Conservation (phyloP, 208 protist genomes). For the Leishmania guyanensis region DNA sequence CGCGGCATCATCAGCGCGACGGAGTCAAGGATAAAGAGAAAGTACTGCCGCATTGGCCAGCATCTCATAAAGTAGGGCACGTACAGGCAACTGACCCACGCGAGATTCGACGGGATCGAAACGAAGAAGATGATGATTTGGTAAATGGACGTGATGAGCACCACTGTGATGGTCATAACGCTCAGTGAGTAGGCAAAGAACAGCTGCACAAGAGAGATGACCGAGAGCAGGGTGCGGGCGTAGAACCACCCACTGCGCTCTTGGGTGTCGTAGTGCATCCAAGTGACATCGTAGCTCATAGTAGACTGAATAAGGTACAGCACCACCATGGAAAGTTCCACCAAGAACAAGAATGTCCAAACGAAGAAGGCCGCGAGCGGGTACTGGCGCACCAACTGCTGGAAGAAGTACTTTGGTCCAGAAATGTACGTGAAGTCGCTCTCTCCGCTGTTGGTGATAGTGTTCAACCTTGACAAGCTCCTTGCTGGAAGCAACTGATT, state of each 20-base stretch:
- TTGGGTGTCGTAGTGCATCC: slow-evolving; percentile 49
- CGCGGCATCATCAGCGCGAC: slow-evolving; percentile 62
- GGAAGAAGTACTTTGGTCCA: slow-evolving; percentile 79
- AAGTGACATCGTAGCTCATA: slow-evolving; percentile 43
- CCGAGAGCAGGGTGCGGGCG: slow-evolving; percentile 59
- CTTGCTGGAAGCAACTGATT: slow-evolving; percentile 8
- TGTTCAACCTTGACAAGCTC: slow-evolving; percentile 6
- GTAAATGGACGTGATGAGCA: slow-evolving; percentile 82
- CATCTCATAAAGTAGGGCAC: slow-evolving; percentile 87
- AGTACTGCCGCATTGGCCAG: slow-evolving; percentile 89
- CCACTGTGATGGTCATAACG: slow-evolving; percentile 65
- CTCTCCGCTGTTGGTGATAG: slow-evolving; percentile 14
- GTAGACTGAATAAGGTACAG: slow-evolving; percentile 73
- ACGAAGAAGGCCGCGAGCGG: slow-evolving; percentile 70
- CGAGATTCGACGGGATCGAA: slow-evolving; percentile 36
- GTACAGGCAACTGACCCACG: slow-evolving; percentile 80
- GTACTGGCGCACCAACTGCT: slow-evolving; percentile 72
- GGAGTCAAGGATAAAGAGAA: slow-evolving; percentile 84
- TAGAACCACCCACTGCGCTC: slow-evolving; percentile 74
- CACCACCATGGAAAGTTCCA: slow-evolving; percentile 72
- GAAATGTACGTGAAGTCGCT: slow-evolving; percentile 73
- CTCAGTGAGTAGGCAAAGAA: slow-evolving; percentile 86
- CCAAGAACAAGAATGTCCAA: slow-evolving; percentile 80
- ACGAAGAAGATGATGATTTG: slow-evolving; percentile 80
- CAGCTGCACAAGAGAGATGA: slow-evolving; percentile 77